A percentile compares a stretch with the other conserved stretches of the same genome.
These are phyloP conservation scores for Hypholoma fasciculare DNA, from an alignment of 768 basidiomycete species.

Conservation along the genomic window DNA sequence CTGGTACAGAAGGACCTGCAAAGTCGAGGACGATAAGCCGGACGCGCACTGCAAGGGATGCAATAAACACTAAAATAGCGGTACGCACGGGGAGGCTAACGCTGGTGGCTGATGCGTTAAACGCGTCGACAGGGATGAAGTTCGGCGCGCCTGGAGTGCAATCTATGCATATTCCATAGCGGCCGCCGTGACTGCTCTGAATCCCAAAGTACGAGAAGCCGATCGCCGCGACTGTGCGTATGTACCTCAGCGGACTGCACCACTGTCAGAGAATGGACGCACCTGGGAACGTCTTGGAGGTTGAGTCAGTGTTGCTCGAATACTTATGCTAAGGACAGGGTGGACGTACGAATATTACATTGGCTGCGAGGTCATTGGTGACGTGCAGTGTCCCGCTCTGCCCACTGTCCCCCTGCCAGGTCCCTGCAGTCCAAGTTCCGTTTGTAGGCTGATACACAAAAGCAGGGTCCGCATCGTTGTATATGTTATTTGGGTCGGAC, in stretches of 20 bases:
- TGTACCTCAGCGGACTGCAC: not conserved
- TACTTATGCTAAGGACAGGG: not conserved
- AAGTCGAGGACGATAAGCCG: not conserved
- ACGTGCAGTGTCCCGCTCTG: not conserved
- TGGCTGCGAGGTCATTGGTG: not conserved
- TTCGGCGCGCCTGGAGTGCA: slow-evolving; percentile 22
- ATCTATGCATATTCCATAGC: slow-evolving; percentile 28
- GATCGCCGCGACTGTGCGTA: slow-evolving; percentile 19
- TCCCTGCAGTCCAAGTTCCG: not conserved
- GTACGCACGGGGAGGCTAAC: slow-evolving; percentile 25
- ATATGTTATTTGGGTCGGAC: not conserved
- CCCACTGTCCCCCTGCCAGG: not conserved
- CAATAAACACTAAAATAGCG: not conserved
- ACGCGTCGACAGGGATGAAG: slow-evolving; percentile 21
- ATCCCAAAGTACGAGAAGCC: slow-evolving; percentile 30
- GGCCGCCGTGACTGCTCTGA: slow-evolving; percentile 18
- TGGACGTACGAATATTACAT: not conserved
- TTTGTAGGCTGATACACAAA: not conserved
- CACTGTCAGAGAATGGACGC: not conserved
- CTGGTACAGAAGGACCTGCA: not conserved
- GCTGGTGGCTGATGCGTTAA: slow-evolving; percentile 22
- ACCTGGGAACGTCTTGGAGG: not conserved
- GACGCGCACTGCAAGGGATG: not conserved
- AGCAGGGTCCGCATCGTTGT: not conserved
- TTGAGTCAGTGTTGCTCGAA: not conserved